Percentiles rank a stretch among this genome's conserved stretches.
Evolutionary conservation across 371 early-diverging fungal genomes (phyloP).

Genomic region (Dichotomocladium elegans): DNA sequence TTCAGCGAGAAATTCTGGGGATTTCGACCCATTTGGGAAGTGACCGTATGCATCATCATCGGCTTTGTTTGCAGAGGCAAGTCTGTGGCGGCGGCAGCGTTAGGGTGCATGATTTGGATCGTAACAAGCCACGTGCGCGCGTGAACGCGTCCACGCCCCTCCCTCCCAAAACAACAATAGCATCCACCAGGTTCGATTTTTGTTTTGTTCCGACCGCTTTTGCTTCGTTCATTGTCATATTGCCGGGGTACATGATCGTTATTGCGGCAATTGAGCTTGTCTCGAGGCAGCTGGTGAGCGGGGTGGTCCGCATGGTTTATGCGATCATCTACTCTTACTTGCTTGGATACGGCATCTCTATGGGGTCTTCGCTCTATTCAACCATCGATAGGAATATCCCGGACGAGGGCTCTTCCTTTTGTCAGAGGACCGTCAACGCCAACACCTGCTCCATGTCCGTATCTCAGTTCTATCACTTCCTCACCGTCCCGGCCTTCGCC

Average conservation of each 20-base stretch:
- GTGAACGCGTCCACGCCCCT: no score
- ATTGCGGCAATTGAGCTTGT: slow-evolving; percentile 77
- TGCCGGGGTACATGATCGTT: slow-evolving; percentile 75
- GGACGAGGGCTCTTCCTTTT: slow-evolving; percentile 11
- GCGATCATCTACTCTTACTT: slow-evolving; percentile 76
- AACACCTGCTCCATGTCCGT: slow-evolving; percentile 21
- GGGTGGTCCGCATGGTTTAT: slow-evolving; percentile 80
- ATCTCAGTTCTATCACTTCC: slow-evolving; percentile 30
- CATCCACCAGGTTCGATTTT: slow-evolving; percentile 22
- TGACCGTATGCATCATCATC: slow-evolving; percentile 65
- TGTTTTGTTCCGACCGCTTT: slow-evolving; percentile 48
- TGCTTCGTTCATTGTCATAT: slow-evolving; percentile 53
- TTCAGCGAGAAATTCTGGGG: slow-evolving; percentile 34
- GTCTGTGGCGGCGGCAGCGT: background rate
- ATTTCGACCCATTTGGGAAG: slow-evolving; percentile 59
- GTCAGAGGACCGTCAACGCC: slow-evolving; percentile 17
- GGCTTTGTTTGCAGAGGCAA: slow-evolving; percentile 60
- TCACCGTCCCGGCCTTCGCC: slow-evolving; percentile 43
- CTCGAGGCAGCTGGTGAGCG: slow-evolving; percentile 81
- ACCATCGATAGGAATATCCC: slow-evolving; percentile 24
- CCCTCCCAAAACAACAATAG: no score
- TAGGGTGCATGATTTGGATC: background rate
- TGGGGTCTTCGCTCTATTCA: slow-evolving; percentile 57
- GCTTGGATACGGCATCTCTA: slow-evolving; percentile 74
- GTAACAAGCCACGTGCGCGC: no score